These are phyloP conservation scores for Phoma herbarum DNA, from an alignment of 2,329 filamentous ascomycete genomes.

Conservation along the genomic window DNA sequence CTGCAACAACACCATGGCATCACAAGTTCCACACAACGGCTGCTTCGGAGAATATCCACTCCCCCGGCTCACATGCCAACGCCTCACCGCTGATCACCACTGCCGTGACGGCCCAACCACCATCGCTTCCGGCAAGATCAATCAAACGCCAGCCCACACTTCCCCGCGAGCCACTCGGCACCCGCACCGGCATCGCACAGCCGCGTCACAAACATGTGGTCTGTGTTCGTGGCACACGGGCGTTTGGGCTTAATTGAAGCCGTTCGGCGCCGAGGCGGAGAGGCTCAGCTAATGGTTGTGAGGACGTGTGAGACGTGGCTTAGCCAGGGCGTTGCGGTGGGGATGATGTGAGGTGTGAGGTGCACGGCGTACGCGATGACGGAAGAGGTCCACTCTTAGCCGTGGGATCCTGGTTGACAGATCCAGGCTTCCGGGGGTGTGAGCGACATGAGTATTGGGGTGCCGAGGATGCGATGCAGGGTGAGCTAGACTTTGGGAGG, in stretches of 20 bases:
- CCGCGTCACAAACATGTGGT: constrained; percentile 30
- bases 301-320: neutral
- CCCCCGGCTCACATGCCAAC: constrained; percentile 18
- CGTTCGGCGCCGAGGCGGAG: neutral
- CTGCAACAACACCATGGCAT: too few species aligned
- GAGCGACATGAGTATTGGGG: neutral
- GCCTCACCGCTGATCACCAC: constrained; percentile 22
- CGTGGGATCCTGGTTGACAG: constrained; percentile 18
- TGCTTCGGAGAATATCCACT: constrained; percentile 39
- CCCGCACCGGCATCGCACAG: constrained; percentile 12
- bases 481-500: neutral
- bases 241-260: constrained; percentile 5
- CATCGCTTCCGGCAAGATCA: neutral
- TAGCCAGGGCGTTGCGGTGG: neutral
- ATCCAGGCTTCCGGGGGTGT: constrained; percentile 16
- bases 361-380: constrained; percentile 17
- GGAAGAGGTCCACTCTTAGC: constrained; percentile 12
- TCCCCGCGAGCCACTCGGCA: constrained; percentile 18
- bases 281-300: neutral
- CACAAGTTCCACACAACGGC: constrained; percentile 20
- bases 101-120: constrained; percentile 7
- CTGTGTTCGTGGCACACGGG: constrained; percentile 23
- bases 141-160: neutral
- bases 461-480: neutral
- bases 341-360: constrained; percentile 1